phyloP scores from a whole-genome alignment of 1,139 yeast genomes.

The Zygoascus hellenicus region DNA sequence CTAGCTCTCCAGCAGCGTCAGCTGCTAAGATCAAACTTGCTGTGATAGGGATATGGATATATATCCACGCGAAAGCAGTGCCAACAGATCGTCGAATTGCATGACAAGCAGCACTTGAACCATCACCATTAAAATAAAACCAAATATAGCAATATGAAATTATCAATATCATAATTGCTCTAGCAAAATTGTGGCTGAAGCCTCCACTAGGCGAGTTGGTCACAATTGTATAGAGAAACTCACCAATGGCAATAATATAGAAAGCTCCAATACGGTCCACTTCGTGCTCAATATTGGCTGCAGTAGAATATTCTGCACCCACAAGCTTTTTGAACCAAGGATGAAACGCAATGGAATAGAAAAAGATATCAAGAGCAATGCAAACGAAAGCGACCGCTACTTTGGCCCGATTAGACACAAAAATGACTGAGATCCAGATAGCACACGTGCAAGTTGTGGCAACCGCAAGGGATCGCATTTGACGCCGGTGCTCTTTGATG shows the following conservation, averaged over 20 bases:
- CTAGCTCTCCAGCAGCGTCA: conserved; percentile 55
- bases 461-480: conserved; percentile 36
- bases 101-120: conserved; percentile 46
- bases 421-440: conserved; percentile 44
- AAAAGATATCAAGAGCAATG: conserved; percentile 38
- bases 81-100: conserved; percentile 47
- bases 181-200: conserved; percentile 40
- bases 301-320: conserved; percentile 47
- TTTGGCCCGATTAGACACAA: conserved; percentile 41
- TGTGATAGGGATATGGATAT: conserved; percentile 46
- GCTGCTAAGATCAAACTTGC: conserved; percentile 43
- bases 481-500: conserved; percentile 50
- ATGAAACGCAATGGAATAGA: conserved; percentile 36
- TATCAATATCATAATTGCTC: conserved; percentile 47
- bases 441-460: conserved; percentile 36
- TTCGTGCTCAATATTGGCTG: conserved; percentile 61
- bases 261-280: conserved; percentile 57
- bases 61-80: conserved; percentile 47
- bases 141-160: conserved; percentile 50
- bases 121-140: conserved; percentile 53
- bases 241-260: conserved; percentile 62
- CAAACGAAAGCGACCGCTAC: conserved; percentile 44
- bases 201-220: conserved; percentile 46
- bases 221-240: conserved; percentile 55
- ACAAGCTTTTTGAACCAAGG: conserved; percentile 44